Evolutionary conservation across 2,329 filamentous ascomycete genomes (phyloP), one percentile per base, ranked within the genome.

Genomic region (Aspergillus clavatus): DNA sequence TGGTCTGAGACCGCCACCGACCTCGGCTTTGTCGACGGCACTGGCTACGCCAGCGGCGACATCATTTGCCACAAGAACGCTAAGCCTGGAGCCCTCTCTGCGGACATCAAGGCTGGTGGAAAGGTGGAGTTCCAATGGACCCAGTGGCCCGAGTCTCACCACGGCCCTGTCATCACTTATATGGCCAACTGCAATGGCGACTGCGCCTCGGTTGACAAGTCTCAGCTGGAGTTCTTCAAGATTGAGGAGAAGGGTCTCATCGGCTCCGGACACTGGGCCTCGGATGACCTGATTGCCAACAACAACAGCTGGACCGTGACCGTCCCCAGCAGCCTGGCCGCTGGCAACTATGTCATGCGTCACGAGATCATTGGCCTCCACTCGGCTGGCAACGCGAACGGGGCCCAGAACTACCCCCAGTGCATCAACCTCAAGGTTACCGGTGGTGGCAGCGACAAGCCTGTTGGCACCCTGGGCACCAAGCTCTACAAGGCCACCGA

Each of bases 111-210:
- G n/a, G 83, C 82, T 11, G 84, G 83, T 50, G 71, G 72, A 51
- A 72, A 71, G 7, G 62, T 86, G 53, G 69, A 77, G 47, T 66
- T 86, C 39, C 73, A 79, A 56, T 86, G 83, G 83, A 78, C 73
- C 46, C 69, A 70, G 12, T 87, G 83, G 83, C 82, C 83, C n/a
- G 71, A 76, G 7, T 76, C 73, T 43, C 79, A 87, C 69, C 73
- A 82, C 52, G 80, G 80, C 2, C 82, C 82, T 10, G 76, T 85
- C 55, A 73, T 85, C 51, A 77, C 77, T 62, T 85, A 84, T 69
- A 68, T 84, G 12, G 82, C 82, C 44, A 73, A 73, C 55, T 82
- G 79, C 66, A 66, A 75, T 42, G 79, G 75, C 18, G 74, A 81
- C 61, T 83, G 78, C 63, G 69, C 75, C 28, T 61, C 63, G 0